Conservation (phyloP, 2,329 filamentous ascomycete genomes). For the Fusarium redolens region DNA sequence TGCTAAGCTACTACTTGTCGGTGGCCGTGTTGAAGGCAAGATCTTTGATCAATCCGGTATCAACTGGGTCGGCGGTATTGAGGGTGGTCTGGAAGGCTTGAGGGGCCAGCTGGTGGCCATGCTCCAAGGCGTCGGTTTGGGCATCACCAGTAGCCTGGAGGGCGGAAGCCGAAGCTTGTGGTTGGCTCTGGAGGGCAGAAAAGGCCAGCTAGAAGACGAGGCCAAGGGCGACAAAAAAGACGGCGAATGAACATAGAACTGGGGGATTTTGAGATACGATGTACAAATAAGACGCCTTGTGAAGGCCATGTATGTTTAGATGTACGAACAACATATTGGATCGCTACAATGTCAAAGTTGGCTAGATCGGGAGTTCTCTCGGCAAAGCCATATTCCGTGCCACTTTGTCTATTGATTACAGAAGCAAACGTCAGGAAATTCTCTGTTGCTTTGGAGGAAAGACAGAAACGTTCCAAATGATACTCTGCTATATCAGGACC, state of each 20-base stretch:
- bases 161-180: conserved; percentile 84
- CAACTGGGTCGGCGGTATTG: conserved; percentile 76
- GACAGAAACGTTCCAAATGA: neutral
- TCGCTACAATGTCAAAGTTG: neutral
- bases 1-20: conserved; percentile 87
- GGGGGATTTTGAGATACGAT: neutral
- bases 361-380: neutral
- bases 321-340: conserved; percentile 41
- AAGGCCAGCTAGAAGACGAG: conserved; percentile 79
- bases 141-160: conserved; percentile 82
- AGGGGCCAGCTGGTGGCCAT: conserved; percentile 83
- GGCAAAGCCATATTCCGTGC: neutral
- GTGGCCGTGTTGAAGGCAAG: conserved; percentile 86
- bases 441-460: neutral
- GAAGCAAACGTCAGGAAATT: neutral
- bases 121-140: conserved; percentile 82
- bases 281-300: conserved; percentile 27
- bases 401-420: neutral
- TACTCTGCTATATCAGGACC: neutral
- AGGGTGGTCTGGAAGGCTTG: conserved; percentile 83
- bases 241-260: conserved; percentile 12
- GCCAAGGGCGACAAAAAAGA: conserved; percentile 35
- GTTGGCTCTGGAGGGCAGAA: conserved; percentile 86
- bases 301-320: conserved; percentile 42
- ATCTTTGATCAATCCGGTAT: conserved; percentile 81